Conservation (phyloP, 768 basidiomycete species). For the Lactifluus volemus region DNA sequence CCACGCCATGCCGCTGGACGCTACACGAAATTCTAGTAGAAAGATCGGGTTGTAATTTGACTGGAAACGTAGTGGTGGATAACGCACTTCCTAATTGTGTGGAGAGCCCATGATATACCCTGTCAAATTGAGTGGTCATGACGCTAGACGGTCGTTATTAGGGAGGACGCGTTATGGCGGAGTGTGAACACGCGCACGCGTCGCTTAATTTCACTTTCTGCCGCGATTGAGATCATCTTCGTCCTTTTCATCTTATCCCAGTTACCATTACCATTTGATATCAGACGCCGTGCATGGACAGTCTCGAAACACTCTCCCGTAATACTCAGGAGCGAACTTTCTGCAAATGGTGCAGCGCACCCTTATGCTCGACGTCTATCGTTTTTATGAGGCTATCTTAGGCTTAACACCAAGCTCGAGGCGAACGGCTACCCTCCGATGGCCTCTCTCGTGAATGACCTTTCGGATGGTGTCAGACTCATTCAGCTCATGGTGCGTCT, state of each 20-base stretch:
- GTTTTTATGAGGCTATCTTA: constrained; percentile 27
- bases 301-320: constrained; percentile 52
- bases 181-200: constrained; percentile 17
- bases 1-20: constrained; percentile 90
- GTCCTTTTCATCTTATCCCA: not conserved
- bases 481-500: constrained; percentile 82
- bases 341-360: constrained; percentile 67
- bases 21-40: constrained; percentile 72
- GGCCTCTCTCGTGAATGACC: constrained; percentile 80
- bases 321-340: constrained; percentile 55
- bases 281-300: constrained; percentile 33
- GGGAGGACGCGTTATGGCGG: constrained; percentile 17
- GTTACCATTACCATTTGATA: not conserved
- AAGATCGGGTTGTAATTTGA: not conserved
- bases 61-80: not conserved
- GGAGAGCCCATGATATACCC: constrained; percentile 67
- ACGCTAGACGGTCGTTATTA: not conserved
- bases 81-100: constrained; percentile 76
- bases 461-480: constrained; percentile 90
- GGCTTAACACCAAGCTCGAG: constrained; percentile 96
- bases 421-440: constrained; percentile 77
- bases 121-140: constrained; percentile 76
- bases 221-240: not conserved
- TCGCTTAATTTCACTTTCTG: not conserved
- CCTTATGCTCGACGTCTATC: constrained; percentile 11